phyloP scores from a whole-genome alignment of 306 rosid species.

The Dalbergia cultrata region DNA sequence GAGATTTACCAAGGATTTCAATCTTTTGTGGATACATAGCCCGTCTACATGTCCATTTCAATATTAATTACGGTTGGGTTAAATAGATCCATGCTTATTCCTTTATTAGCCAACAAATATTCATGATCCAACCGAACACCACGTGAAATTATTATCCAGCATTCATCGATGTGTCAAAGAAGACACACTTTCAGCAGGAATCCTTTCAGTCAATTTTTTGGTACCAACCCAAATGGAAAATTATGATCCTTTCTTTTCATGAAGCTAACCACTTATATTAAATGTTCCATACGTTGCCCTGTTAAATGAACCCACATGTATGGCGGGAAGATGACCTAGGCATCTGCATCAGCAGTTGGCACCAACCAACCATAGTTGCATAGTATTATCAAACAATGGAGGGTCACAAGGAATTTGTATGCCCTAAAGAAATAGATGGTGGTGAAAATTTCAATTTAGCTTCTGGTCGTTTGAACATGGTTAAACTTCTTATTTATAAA shows the following conservation, averaged over 20 bases:
- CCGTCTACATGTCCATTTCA: too few relatives aligned
- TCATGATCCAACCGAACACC: neutral
- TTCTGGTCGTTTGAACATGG: too few relatives aligned
- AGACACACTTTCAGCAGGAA: neutral
- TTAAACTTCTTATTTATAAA: too few relatives aligned
- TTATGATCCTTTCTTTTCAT: neutral
- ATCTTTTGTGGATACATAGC: too few relatives aligned
- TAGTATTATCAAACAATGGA: neutral
- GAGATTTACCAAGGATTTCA: too few relatives aligned
- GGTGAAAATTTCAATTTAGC: too few relatives aligned
- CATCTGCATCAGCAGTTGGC: conserved; percentile 7
- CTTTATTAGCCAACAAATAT: neutral
- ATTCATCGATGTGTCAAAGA: neutral
- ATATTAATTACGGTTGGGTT: neutral
- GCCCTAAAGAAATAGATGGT: too few relatives aligned
- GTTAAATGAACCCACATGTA: conserved; percentile 41
- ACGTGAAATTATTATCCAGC: neutral
- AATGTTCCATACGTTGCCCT: neutral
- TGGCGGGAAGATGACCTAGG: neutral
- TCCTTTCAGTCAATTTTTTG: neutral
- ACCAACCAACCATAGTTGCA: neutral
- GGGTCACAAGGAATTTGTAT: too few relatives aligned
- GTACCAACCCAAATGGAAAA: conserved; percentile 12
- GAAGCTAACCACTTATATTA: neutral
- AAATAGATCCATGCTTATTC: neutral